Conservation (phyloP, 768 basidiomycete species). For the Tylopilus vinaceipallidus region DNA sequence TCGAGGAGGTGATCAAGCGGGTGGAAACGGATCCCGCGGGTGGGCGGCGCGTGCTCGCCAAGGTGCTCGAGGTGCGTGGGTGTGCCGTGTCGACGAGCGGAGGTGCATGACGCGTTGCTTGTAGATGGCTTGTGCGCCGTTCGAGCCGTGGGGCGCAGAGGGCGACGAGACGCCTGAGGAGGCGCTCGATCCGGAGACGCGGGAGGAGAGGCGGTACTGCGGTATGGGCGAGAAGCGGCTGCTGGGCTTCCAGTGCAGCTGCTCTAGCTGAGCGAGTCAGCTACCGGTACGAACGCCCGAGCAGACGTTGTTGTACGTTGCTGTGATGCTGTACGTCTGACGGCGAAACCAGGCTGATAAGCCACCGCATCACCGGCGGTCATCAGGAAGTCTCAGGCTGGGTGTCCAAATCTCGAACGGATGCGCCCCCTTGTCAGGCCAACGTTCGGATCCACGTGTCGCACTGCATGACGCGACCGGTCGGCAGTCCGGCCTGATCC, state of each 20-base stretch:
- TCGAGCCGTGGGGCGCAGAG: conserved; percentile 85
- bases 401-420: too few species aligned
- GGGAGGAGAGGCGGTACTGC: conserved; percentile 74
- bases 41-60: conserved; percentile 69
- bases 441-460: too few species aligned
- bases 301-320: background rate
- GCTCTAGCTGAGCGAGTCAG: conserved; percentile 83
- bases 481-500: too few species aligned
- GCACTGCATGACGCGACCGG: too few species aligned
- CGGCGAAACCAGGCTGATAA: too few species aligned
- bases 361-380: too few species aligned
- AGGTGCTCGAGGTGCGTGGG: conserved; percentile 71
- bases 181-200: conserved; percentile 54
- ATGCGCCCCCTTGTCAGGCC: too few species aligned
- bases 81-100: too few species aligned
- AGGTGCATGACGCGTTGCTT: background rate
- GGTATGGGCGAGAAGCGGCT: conserved; percentile 70
- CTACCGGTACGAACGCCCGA: too few species aligned
- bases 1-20: conserved; percentile 86
- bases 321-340: too few species aligned
- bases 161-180: conserved; percentile 42
- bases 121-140: conserved; percentile 87
- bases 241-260: conserved; percentile 92
- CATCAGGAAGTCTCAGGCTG: too few species aligned
- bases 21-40: conserved; percentile 63